These are phyloP conservation scores for Allodekkera sacchari DNA, from an alignment of 805 yeast species.

Conservation along the genomic window DNA sequence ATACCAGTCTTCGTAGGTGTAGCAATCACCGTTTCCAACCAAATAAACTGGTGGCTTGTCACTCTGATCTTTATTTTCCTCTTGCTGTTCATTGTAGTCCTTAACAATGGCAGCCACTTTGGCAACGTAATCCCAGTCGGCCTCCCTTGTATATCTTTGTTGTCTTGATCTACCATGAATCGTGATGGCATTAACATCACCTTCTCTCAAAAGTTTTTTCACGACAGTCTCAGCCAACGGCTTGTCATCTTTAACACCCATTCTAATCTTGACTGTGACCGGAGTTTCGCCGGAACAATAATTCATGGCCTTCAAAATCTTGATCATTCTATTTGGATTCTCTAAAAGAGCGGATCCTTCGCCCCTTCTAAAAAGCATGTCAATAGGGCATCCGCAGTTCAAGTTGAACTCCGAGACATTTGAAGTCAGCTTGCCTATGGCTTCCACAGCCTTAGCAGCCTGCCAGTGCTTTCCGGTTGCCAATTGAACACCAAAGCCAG, in stretches of 20 bases:
- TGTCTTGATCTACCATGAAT: slow-evolving; percentile 95
- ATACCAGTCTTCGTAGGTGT: slow-evolving; percentile 83
- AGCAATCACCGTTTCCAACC: slow-evolving; percentile 93
- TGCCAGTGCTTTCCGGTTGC: slow-evolving; percentile 92
- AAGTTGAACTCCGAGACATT: slow-evolving; percentile 76
- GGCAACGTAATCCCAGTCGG: slow-evolving; percentile 86
- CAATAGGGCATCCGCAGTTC: slow-evolving; percentile 97
- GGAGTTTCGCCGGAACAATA: slow-evolving; percentile 87
- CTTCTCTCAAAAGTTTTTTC: slow-evolving; percentile 61
- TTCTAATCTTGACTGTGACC: slow-evolving; percentile 83
- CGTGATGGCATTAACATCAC: slow-evolving; percentile 84
- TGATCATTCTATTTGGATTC: slow-evolving; percentile 70
- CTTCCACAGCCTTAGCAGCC: slow-evolving; percentile 88
- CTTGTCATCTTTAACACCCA: slow-evolving; percentile 78
- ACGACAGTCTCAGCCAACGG: slow-evolving; percentile 83
- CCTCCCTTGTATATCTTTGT: slow-evolving; percentile 85
- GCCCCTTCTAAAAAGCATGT: slow-evolving; percentile 85
- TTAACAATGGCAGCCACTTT: slow-evolving; percentile 65
- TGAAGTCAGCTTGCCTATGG: slow-evolving; percentile 42
- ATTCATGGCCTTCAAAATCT: slow-evolving; percentile 83
- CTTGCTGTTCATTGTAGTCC: slow-evolving; percentile 43
- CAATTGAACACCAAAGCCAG: slow-evolving; percentile 89
- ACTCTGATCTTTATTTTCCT: slow-evolving; percentile 50
- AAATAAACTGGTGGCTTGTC: slow-evolving; percentile 66
- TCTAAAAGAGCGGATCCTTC: slow-evolving; percentile 93